Evolutionary conservation across 2,329 filamentous ascomycete genomes (phyloP), one percentile per base, ranked within the genome.

Genomic region (Cadophora malorum): DNA sequence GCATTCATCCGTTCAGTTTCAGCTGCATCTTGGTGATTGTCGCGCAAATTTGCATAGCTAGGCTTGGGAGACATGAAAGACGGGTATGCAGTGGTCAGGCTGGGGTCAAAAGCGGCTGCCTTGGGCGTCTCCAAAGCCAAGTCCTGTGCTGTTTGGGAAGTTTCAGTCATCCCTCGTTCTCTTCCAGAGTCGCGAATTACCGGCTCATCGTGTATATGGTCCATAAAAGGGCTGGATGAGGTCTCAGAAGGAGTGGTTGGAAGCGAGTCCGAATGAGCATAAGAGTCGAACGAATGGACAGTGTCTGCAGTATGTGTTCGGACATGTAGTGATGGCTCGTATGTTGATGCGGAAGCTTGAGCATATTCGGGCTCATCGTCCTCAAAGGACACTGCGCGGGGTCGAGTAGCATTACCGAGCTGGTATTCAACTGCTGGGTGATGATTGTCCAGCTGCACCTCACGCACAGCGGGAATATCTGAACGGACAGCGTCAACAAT

Each of bases 221-320:
- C 64, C 21, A 67, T 60, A 19, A 71, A 68, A 2, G 65, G 62
- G 55, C 68, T 70, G 5, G 65, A 68, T 4, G 66, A 65, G 1
- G 68, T 62, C 23, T 73, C 73, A 14, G 72, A 69, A 23, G 70
- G 71, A 14, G 72, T 72, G 31, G 64, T 63, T 28, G 70, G 70
- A 0, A 67, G 47, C 1, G 70, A 68, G 19, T 75, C 72, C 6
- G 73, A 75, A n/a, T 67, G 67, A 23, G 71, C 67, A 58, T 72
- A 72, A 8, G 69, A 67, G 41, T 74, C 74, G 7, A 74, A 74
- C 1, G 71, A 71, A 10, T 74, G 74, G 6, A 73, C 64, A 1
- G 74, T 74, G 50, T 73, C 74, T 25, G 70, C 72, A 2, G 73
- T 75, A n/a, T 76, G 66, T 12, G 71, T 70, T 38, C 70, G 70